phyloP scores from a whole-genome alignment of 2,329 filamentous ascomycete species.

The Neonectria coccinea region DNA sequence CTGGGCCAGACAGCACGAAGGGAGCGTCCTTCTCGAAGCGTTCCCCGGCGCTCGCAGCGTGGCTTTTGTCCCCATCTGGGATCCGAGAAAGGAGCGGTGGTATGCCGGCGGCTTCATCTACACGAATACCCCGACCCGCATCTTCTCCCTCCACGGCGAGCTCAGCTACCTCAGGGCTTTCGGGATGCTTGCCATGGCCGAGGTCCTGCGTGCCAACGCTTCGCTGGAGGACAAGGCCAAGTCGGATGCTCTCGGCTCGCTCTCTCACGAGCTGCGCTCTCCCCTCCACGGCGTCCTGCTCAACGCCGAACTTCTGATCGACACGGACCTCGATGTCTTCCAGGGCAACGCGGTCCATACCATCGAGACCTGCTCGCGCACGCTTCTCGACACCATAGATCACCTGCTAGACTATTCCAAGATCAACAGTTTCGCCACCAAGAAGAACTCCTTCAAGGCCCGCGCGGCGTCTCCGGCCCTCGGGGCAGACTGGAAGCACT shows the following conservation, averaged over 20 bases:
- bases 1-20: slow-evolving; percentile 34
- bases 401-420: slow-evolving; percentile 67
- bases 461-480: neutral
- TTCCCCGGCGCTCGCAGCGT: slow-evolving; percentile 60
- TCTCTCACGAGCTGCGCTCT: slow-evolving; percentile 71
- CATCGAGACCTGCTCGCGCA: slow-evolving; percentile 63
- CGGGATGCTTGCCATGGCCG: slow-evolving; percentile 66
- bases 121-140: slow-evolving; percentile 56
- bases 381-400: slow-evolving; percentile 65
- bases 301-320: slow-evolving; percentile 64
- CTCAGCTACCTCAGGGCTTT: slow-evolving; percentile 65
- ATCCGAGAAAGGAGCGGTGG: slow-evolving; percentile 58
- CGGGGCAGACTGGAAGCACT: neutral
- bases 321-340: slow-evolving; percentile 60
- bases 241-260: slow-evolving; percentile 68
- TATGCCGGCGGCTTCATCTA: slow-evolving; percentile 63
- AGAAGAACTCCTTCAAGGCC: slow-evolving; percentile 10
- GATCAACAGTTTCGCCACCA: slow-evolving; percentile 56
- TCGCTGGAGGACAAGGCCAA: slow-evolving; percentile 60
- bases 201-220: slow-evolving; percentile 61
- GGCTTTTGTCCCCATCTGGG: slow-evolving; percentile 62
- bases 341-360: slow-evolving; percentile 62
- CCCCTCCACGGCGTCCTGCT: slow-evolving; percentile 71
- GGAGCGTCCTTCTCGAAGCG: slow-evolving; percentile 45
- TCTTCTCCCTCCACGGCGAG: slow-evolving; percentile 60